A percentile compares a stretch with the other conserved stretches of the same genome.
phyloP scores from a whole-genome alignment of 768 basidiomycete genomes.

The Boletellus sp. region DNA sequence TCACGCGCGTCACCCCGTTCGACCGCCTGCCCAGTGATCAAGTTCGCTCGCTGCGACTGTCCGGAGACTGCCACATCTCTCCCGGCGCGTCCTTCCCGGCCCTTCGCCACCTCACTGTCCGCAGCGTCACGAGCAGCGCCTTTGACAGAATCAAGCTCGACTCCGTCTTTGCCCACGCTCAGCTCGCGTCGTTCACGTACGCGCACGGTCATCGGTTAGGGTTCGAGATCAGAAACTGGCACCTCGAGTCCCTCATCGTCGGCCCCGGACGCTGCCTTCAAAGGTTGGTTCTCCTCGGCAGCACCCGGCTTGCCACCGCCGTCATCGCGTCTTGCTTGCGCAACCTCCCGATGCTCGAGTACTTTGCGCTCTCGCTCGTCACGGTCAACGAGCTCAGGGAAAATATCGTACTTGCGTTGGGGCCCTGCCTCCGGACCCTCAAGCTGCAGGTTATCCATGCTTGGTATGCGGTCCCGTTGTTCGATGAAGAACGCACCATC shows the following conservation, averaged over 20 bases:
- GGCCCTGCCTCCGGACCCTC: conserved; percentile 27
- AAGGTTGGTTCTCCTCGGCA: conserved; percentile 35
- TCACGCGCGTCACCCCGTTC: conserved; percentile 30
- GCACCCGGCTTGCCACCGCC: conserved; percentile 31
- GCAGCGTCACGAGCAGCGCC: conserved; percentile 32
- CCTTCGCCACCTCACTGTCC: conserved; percentile 31
- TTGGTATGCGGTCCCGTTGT: conserved; percentile 29
- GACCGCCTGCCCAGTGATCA: conserved; percentile 22
- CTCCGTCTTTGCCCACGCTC: conserved; percentile 25
- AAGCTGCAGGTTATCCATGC: conserved; percentile 37
- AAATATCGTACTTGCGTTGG: conserved; percentile 32
- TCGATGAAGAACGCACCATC: conserved; percentile 31
- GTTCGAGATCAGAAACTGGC: conserved; percentile 35
- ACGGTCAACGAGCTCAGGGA: conserved; percentile 34
- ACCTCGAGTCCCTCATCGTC: conserved; percentile 31
- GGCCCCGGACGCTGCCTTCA: conserved; percentile 21
- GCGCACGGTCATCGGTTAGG: conserved; percentile 32
- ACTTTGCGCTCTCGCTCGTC: conserved; percentile 35
- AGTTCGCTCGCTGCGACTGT: conserved; percentile 33
- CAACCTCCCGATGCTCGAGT: conserved; percentile 27
- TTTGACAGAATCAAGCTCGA: conserved; percentile 33
- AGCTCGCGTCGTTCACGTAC: conserved; percentile 36
- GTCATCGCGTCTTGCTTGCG: conserved; percentile 29
- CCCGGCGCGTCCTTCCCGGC: conserved; percentile 4
- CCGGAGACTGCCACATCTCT: conserved; percentile 31